phyloP scores from a whole-genome alignment of 2,329 filamentous ascomycete species.

The Teratosphaeria gauchensis region DNA sequence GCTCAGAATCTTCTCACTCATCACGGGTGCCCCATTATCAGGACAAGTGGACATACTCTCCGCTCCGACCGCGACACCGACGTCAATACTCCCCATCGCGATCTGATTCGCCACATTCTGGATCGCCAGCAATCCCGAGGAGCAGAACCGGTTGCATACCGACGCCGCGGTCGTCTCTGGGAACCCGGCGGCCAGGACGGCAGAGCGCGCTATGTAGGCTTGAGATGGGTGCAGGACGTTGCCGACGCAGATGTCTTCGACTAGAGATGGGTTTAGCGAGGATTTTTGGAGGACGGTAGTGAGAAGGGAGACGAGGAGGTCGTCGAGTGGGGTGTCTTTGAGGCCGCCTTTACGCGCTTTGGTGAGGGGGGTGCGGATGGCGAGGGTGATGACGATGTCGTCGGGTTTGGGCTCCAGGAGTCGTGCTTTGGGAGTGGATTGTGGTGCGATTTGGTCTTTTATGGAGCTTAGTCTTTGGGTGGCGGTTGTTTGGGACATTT shows the following conservation, averaged over 20 bases:
- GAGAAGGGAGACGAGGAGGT: constrained; percentile 69
- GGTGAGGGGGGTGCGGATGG: constrained; percentile 74
- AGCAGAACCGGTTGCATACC: constrained; percentile 83
- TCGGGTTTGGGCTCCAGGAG: constrained; percentile 56
- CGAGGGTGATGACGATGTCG: constrained; percentile 90
- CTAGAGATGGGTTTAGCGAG: constrained; percentile 19
- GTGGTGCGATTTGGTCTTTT: not conserved
- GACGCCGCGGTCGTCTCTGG: constrained; percentile 75
- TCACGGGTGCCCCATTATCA: constrained; percentile 63
- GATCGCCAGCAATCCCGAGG: constrained; percentile 64
- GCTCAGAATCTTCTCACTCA: constrained; percentile 64
- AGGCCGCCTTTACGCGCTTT: constrained; percentile 86
- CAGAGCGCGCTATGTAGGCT: constrained; percentile 78
- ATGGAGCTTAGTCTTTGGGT: not conserved
- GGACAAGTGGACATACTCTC: constrained; percentile 93
- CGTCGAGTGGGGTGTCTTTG: constrained; percentile 87
- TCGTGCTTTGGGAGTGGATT: not conserved
- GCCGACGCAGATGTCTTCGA: constrained; percentile 70
- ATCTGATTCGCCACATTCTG: constrained; percentile 68
- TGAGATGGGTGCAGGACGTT: constrained; percentile 78
- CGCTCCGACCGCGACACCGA: constrained; percentile 77
- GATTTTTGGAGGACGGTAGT: constrained; percentile 42
- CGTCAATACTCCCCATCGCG: constrained; percentile 58
- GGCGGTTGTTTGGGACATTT: not conserved
- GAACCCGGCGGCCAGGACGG: constrained; percentile 79